Conservation (phyloP, 2,329 filamentous ascomycete species). For the Botryotinia convoluta region DNA sequence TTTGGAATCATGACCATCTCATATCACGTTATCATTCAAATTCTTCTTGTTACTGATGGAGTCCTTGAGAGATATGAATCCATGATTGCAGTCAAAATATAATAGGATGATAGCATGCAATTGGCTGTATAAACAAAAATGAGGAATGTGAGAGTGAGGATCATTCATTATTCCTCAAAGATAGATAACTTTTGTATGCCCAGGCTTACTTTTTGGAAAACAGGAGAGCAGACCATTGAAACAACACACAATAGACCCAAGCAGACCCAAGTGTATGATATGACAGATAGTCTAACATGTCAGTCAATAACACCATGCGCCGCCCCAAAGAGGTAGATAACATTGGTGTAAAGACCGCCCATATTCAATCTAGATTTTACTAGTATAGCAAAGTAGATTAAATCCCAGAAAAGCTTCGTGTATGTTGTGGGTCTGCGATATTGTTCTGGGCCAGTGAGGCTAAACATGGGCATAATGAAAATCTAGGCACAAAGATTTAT, state of each 20-base stretch:
- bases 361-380: conserved; percentile 33
- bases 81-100: neutral
- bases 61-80: neutral
- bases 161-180: conserved; percentile 2
- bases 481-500: conserved; percentile 34
- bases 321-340: conserved; percentile 6
- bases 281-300: conserved; percentile 11
- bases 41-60: neutral
- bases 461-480: conserved; percentile 28
- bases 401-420: conserved; percentile 9
- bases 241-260: neutral
- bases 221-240: conserved; percentile 2
- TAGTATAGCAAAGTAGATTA: conserved; percentile 14
- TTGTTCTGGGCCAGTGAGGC: conserved; percentile 24
- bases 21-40: neutral
- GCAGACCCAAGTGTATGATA: conserved; percentile 13
- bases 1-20: neutral
- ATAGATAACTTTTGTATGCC: conserved; percentile 20
- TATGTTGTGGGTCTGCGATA: conserved; percentile 4
- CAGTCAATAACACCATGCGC: conserved; percentile 14
- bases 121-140: neutral
- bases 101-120: neutral
- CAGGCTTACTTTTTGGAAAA: conserved; percentile 3
- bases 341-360: conserved; percentile 31
- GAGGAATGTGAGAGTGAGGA: neutral